These are phyloP conservation scores for Candida pseudofarinosa DNA, from an alignment of 805 yeast species.

Conservation along the genomic window DNA sequence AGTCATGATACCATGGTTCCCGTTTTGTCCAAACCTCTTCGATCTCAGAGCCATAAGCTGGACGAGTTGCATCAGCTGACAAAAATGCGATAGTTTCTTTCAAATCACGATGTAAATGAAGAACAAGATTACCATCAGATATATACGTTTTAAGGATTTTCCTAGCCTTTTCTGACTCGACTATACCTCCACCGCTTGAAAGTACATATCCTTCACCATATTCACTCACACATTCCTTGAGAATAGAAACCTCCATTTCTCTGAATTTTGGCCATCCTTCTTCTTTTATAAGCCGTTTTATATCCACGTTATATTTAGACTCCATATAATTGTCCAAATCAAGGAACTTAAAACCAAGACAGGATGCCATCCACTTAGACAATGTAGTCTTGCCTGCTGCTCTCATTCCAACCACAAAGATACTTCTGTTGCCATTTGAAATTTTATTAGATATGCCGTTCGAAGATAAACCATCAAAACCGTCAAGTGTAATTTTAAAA, in stretches of 20 bases:
- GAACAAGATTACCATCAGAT: conserved; percentile 66
- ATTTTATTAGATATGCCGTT: conserved; percentile 12
- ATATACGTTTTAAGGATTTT: conserved; percentile 52
- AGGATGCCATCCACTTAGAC: conserved; percentile 71
- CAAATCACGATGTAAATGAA: conserved; percentile 87
- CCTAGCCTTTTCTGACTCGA: conserved; percentile 72
- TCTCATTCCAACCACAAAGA: conserved; percentile 92
- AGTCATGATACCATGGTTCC: conserved; percentile 71
- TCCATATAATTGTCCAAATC: conserved; percentile 80
- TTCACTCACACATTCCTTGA: conserved; percentile 45
- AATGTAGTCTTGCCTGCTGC: conserved; percentile 94
- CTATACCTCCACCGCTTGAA: conserved; percentile 96
- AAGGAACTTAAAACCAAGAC: conserved; percentile 60
- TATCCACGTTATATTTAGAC: conserved; percentile 42
- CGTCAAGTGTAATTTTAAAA: conserved; percentile 64
- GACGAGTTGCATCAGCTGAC: conserved; percentile 76
- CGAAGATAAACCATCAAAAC: conserved; percentile 35
- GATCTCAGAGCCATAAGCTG: conserved; percentile 80
- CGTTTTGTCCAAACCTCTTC: conserved; percentile 81
- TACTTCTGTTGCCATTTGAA: conserved; percentile 47
- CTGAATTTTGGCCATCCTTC: conserved; percentile 91
- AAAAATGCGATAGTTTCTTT: conserved; percentile 74
- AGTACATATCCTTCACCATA: conserved; percentile 55
- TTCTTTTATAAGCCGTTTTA: conserved; percentile 56
- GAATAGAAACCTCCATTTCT: conserved; percentile 53